phyloP scores from a whole-genome alignment of 2,329 filamentous ascomycete genomes.

The Fusarium stilboides region DNA sequence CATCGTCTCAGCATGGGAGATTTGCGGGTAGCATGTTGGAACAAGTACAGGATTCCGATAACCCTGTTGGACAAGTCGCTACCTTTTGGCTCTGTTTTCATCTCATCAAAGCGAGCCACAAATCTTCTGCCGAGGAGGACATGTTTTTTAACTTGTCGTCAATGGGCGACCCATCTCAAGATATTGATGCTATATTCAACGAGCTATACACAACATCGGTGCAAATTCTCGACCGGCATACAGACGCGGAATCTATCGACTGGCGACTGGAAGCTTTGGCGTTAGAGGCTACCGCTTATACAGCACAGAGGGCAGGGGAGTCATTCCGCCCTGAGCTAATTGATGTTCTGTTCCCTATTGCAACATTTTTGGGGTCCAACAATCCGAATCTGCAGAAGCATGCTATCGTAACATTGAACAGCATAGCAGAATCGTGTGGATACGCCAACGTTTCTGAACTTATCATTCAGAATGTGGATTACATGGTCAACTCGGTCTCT shows the following conservation, averaged over 20 bases:
- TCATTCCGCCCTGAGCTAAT: constrained; percentile 89
- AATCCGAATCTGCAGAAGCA: constrained; percentile 80
- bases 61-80: constrained; percentile 73
- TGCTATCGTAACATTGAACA: constrained; percentile 86
- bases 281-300: constrained; percentile 83
- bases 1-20: constrained; percentile 70
- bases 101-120: constrained; percentile 73
- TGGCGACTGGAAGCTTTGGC: constrained; percentile 85
- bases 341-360: constrained; percentile 91
- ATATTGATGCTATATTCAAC: constrained; percentile 66
- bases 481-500: constrained; percentile 93
- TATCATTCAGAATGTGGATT: constrained; percentile 93
- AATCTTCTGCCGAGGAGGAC: constrained; percentile 69
- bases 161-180: constrained; percentile 55
- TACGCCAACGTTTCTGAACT: constrained; percentile 83
- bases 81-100: constrained; percentile 86
- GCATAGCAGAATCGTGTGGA: constrained; percentile 80
- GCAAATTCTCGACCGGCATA: constrained; percentile 69
- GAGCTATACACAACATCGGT: constrained; percentile 81
- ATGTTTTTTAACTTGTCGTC: constrained; percentile 74
- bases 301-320: constrained; percentile 75
- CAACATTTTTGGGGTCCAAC: constrained; percentile 85
- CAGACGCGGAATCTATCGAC: constrained; percentile 67
- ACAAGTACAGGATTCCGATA: constrained; percentile 68
- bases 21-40: constrained; percentile 78